These are phyloP conservation scores for Ceratocystis lukuohia DNA, from an alignment of 2,329 filamentous ascomycete genomes.

Conservation along the genomic window DNA sequence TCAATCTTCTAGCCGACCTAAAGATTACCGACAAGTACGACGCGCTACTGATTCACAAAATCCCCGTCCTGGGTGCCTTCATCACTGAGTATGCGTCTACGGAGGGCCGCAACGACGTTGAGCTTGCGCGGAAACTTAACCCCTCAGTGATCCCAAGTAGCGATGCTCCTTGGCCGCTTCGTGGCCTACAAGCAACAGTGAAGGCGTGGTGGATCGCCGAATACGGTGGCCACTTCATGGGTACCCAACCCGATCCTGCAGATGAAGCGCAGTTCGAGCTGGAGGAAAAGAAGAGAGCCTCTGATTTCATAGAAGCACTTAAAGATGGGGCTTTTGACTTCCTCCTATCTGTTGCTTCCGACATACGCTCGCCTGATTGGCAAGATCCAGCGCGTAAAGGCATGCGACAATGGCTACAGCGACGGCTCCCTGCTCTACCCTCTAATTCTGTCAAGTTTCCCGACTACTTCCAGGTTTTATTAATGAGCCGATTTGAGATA, in stretches of 20 bases:
- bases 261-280: constrained; percentile 21
- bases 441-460: constrained; percentile 57
- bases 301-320: constrained; percentile 60
- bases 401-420: constrained; percentile 68
- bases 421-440: constrained; percentile 58
- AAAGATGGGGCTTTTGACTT: constrained; percentile 90
- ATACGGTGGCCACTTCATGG: constrained; percentile 80
- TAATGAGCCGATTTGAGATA: constrained; percentile 71
- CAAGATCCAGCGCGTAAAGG: constrained; percentile 74
- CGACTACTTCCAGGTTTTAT: constrained; percentile 53
- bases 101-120: constrained; percentile 54
- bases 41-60: constrained; percentile 57
- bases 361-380: constrained; percentile 70
- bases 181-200: constrained; percentile 65
- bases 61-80: constrained; percentile 65
- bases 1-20: constrained; percentile 52
- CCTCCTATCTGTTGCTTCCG: constrained; percentile 69
- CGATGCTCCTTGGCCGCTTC: constrained; percentile 55
- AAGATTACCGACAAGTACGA: constrained; percentile 68
- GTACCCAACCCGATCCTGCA: constrained; percentile 49
- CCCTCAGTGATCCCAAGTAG: constrained; percentile 53
- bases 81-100: constrained; percentile 67
- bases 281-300: constrained; percentile 58
- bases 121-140: constrained; percentile 58
- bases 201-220: constrained; percentile 82